Evolutionary conservation across 441 rosid species (phyloP), one percentile per base, ranked within the genome.

Genomic region (Kokia cookei): DNA sequence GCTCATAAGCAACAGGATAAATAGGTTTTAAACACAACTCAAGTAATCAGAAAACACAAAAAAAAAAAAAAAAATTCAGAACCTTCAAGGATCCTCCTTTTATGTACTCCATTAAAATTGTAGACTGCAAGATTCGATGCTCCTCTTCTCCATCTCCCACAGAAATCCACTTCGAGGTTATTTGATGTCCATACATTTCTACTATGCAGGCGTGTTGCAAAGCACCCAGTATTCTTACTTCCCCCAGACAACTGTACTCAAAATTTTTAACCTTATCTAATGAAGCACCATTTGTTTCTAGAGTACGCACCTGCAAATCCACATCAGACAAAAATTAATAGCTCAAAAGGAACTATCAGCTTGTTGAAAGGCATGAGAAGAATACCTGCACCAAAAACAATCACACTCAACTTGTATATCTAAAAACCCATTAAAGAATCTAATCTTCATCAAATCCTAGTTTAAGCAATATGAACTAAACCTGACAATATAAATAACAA

Each of bases 71-170:
- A 27, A 29, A 42, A n/a, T 67, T n/a, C 51, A 22, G n/a, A 71
- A 93, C 99, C 97, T 89, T 92, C 42, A 96, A 77, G 74, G 97
- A 89, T 69, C 97, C 99, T 59, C 98, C 98, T 73, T 84, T 82
- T 50, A 93, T 84, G 73, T 86, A 79, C 83, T 96, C 97, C 94
- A 93, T 88, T 51, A 91, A 81, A 80, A 96, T 89, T 40, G 89
- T 86, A 78, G 97, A 90, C 76, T 79, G 86, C 76, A 93, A 81
- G 27, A 86, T 69, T 19, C 87, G 96, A 50, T 70, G 80, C 57
- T 85, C 82, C 32, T 84, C 75, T 47, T 85, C 83, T 74, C 92
- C 96, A 76, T 88, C 93, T n/a, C 65, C 91, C 2, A 88, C 77
- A 78, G 80, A 78, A 54, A 84, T 55, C 98, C 97, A 89, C 75